phyloP scores from a whole-genome alignment of 2,329 filamentous ascomycete genomes.

The Botrytis fragariae region DNA sequence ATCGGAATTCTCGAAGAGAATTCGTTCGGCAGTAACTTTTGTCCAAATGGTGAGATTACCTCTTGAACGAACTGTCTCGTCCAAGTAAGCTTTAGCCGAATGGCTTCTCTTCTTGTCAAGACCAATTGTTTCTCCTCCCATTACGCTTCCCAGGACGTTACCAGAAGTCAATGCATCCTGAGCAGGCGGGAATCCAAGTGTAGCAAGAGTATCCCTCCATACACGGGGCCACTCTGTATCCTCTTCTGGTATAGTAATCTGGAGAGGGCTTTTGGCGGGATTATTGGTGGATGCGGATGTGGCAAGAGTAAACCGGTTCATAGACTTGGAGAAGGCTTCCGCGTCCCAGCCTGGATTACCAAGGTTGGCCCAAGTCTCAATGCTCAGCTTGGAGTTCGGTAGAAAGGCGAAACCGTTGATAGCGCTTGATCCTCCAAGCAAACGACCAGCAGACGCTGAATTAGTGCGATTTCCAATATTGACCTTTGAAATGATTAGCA shows the following conservation, averaged over 20 bases:
- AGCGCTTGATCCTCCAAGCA: constrained; percentile 39
- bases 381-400: constrained; percentile 32
- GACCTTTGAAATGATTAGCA: neutral
- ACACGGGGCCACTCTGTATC: constrained; percentile 1
- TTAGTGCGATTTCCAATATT: constrained; percentile 14
- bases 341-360: constrained; percentile 26
- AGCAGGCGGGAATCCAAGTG: neutral
- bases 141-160: constrained; percentile 2
- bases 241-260: constrained; percentile 11
- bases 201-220: constrained; percentile 2
- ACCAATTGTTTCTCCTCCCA: constrained; percentile 8
- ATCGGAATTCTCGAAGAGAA: constrained; percentile 3
- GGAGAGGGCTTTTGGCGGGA: constrained; percentile 1
- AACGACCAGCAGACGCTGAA: constrained; percentile 33
- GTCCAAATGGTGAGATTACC: constrained; percentile 76
- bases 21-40: constrained; percentile 17
- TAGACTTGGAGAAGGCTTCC: constrained; percentile 24
- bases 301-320: constrained; percentile 5
- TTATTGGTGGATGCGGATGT: neutral
- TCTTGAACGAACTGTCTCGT: constrained; percentile 9
- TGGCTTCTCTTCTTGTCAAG: constrained; percentile 14
- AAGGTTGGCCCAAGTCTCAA: constrained; percentile 43
- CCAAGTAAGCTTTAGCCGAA: constrained; percentile 4
- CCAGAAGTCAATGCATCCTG: neutral
- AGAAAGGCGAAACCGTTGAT: constrained; percentile 40